phyloP scores from a whole-genome alignment of 495 filamentous ascomycete genomes.

The Astrothelium subdiscretum region DNA sequence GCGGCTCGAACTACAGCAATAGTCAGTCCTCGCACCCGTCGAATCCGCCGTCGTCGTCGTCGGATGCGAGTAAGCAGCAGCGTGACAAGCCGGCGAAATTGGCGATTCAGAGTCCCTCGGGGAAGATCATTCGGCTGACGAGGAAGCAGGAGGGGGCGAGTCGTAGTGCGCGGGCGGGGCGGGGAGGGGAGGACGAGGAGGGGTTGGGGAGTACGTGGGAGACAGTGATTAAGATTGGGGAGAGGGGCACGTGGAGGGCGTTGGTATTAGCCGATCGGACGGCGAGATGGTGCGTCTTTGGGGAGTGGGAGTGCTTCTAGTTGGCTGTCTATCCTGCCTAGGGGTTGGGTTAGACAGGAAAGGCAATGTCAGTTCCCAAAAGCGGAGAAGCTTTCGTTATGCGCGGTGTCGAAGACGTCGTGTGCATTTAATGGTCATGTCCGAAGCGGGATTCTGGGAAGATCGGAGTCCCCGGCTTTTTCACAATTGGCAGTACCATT shows the following conservation, averaged over 20 bases:
- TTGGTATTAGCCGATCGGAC: conserved; percentile 90
- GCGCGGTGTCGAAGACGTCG: too few species aligned
- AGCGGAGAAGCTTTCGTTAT: too few species aligned
- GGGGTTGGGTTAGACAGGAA: too few species aligned
- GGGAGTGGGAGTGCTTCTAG: conserved; percentile 76
- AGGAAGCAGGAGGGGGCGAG: conserved; percentile 63
- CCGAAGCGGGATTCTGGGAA: too few species aligned
- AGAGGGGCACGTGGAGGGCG: conserved; percentile 82
- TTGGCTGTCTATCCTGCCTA: too few species aligned
- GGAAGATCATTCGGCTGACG: conserved; percentile 85
- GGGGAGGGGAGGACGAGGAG: conserved; percentile 45
- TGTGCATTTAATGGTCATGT: too few species aligned
- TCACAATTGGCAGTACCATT: too few species aligned
- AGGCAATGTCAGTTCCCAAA: too few species aligned
- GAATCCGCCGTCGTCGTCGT: conserved; percentile 2
- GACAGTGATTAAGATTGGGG: conserved; percentile 93
- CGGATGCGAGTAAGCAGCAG: not conserved
- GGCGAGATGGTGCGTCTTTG: conserved; percentile 96
- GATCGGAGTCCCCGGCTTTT: too few species aligned
- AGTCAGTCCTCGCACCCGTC: not conserved
- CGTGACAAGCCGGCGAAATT: conserved; percentile 77
- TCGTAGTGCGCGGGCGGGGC: conserved; percentile 21
- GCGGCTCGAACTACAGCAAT: conserved; percentile 35
- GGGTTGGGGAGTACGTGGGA: conserved; percentile 67
- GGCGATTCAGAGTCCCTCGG: conserved; percentile 88